Evolutionary conservation across 2,329 filamentous ascomycete genomes (phyloP).

Genomic region (Colletotrichum nymphaeae): DNA sequence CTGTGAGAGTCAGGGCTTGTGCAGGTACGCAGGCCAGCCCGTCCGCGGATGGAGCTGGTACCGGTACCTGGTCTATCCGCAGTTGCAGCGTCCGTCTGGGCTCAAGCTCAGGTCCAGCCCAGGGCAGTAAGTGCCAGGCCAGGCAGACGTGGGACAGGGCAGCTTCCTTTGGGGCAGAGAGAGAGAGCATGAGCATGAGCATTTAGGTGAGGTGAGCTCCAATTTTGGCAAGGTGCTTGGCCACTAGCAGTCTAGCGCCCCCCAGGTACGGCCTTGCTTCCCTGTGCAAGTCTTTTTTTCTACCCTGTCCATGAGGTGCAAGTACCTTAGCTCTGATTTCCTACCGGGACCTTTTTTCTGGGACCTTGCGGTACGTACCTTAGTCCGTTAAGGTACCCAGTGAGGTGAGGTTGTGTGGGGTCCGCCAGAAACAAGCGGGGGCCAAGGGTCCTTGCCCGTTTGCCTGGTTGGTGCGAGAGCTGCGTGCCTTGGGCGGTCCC

Average conservation of each 20-base stretch:
- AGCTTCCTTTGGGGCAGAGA: neutral
- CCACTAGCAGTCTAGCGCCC: neutral
- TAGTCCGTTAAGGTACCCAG: neutral
- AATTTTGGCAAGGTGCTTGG: neutral
- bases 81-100: neutral
- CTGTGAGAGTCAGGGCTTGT: conserved; percentile 19
- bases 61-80: conserved; percentile 10
- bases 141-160: neutral
- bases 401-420: neutral
- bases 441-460: conserved; percentile 31
- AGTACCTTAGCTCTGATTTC: neutral
- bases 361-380: too few relatives aligned
- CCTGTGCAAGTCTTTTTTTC: neutral
- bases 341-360: neutral
- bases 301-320: neutral
- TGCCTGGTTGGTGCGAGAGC: neutral
- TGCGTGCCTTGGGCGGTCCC: conserved; percentile 17
- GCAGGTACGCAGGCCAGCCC: conserved; percentile 27
- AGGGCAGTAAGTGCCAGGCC: neutral
- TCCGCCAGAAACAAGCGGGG: conserved; percentile 27
- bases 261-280: neutral
- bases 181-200: neutral
- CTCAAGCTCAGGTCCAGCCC: neutral
- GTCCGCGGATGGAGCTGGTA: conserved; percentile 11
- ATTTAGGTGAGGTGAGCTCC: neutral